phyloP scores from a whole-genome alignment of 108 stramenopile species.

The Cyclotella cryptica region DNA sequence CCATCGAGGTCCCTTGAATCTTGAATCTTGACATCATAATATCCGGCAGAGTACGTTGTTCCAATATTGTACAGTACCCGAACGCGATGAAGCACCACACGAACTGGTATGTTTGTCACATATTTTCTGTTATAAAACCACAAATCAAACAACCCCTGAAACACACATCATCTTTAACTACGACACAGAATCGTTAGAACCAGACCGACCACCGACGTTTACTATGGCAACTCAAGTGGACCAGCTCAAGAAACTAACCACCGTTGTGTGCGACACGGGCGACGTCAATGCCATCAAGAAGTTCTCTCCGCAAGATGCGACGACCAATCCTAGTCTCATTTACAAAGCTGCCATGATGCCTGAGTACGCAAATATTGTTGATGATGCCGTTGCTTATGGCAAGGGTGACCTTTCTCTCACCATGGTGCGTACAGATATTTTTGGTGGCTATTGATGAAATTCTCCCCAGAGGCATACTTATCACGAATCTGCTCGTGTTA shows the following conservation, averaged over 20 bases:
- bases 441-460: not conserved
- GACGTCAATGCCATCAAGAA: conserved; percentile 91
- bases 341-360: conserved; percentile 92
- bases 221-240: conserved; percentile 62
- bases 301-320: conserved; percentile 95
- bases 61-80: too few species aligned
- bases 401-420: conserved; percentile 75
- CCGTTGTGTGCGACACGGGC: conserved; percentile 91
- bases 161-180: too few species aligned
- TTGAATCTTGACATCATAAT: too few species aligned
- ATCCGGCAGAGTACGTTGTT: too few species aligned
- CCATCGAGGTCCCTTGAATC: too few species aligned
- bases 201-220: conserved; percentile 25
- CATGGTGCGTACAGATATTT: conserved; percentile 63
- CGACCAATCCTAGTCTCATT: conserved; percentile 97
- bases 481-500: not conserved
- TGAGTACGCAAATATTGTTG: conserved; percentile 78
- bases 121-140: too few species aligned
- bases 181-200: too few species aligned
- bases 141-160: too few species aligned
- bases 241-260: conserved; percentile 84
- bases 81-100: too few species aligned
- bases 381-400: conserved; percentile 87
- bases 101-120: too few species aligned
- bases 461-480: not conserved